Base-by-base conservation (phyloP, 148 eudicot species). In the Rhododendron henanense region DNA sequence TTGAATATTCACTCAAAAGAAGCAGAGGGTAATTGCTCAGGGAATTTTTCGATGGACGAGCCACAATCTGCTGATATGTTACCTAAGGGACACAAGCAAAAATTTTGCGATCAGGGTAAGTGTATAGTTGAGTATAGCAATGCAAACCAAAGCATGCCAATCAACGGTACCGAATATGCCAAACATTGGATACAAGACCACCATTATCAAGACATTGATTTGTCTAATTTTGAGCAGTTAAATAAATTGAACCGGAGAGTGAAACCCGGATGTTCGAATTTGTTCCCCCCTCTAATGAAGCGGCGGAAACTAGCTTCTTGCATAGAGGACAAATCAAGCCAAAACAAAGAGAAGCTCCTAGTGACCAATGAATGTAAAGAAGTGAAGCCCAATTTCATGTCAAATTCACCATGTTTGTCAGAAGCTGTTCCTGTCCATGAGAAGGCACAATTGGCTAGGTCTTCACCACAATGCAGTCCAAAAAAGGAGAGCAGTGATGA, bases 331-430 rank as follows among this genome's bases (percentile, higher is more conserved):
- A 77, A 75, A 9, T 41, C 23, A 61, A 77, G 47, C 37, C 23
- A 19, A n/a, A 39, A 73, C 33, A n/a, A 59, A 28, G 74, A 81
- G 28, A 53, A 81, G 63, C 37, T 81, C 73, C 39, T 61, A 50
- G 35, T 39, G 73, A 41, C 74, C 74, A 21, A 69, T 39, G 74
- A 39, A 10, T 82, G 39, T 3, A 82, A 59, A 39, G 33, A 61
- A 57, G 84, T 37, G 44, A 67, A 28, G 35, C 15, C 67, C 85
- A 35, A 18, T 73, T 85, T 48, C 67, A 84, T 84, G 57, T 83
- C 88, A 86, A 89, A 90, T 85, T 89, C 85, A 55, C 88, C 90
- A 10, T 88, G 89, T 86, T 55, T 87, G 86, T 87, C 89, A 21
- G 82, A 75, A 41, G 53, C 55, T 75, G 39, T 78, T 84, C 88